These are phyloP conservation scores for Coemansia guatemalensis DNA, from an alignment of 192 early-diverging fungal species.

Conservation along the genomic window DNA sequence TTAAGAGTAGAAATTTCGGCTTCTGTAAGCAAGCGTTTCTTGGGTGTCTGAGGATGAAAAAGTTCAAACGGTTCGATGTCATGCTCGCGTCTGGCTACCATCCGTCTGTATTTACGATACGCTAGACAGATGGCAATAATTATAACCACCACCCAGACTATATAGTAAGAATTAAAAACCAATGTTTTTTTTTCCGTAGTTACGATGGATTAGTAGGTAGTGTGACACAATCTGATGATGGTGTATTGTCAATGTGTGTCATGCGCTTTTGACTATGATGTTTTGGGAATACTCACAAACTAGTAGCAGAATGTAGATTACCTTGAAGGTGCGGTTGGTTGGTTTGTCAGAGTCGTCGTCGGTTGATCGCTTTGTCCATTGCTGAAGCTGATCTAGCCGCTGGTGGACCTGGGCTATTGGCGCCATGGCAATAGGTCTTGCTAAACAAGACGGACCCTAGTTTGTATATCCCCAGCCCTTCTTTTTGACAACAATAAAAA, in stretches of 20 bases:
- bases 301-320: conserved; percentile 13
- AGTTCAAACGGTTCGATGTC: background rate
- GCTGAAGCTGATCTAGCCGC: background rate
- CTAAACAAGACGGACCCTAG: background rate
- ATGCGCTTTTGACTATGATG: too few relatives aligned
- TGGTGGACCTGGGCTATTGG: background rate
- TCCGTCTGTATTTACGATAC: conserved; percentile 10
- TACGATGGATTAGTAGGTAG: background rate
- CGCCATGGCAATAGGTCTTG: too few relatives aligned
- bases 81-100: background rate
- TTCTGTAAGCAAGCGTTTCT: conserved; percentile 19
- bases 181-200: too few relatives aligned
- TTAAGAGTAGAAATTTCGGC: conserved; percentile 20
- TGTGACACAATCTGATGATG: background rate
- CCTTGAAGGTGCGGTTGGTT: conserved; percentile 10
- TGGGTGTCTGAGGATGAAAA: too few relatives aligned
- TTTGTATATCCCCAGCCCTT: too few relatives aligned
- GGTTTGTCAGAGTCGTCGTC: background rate
- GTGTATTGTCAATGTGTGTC: too few relatives aligned
- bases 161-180: too few relatives aligned
- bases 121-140: conserved; percentile 11
- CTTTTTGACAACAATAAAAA: too few relatives aligned
- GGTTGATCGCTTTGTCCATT: conserved; percentile 3
- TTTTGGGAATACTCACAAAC: conserved; percentile 2
- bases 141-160: conserved; percentile 23